Evolutionary conservation across 2,329 filamentous ascomycete genomes (phyloP), one percentile per base, ranked within the genome.

Genomic region (Talaromyces islandicus): DNA sequence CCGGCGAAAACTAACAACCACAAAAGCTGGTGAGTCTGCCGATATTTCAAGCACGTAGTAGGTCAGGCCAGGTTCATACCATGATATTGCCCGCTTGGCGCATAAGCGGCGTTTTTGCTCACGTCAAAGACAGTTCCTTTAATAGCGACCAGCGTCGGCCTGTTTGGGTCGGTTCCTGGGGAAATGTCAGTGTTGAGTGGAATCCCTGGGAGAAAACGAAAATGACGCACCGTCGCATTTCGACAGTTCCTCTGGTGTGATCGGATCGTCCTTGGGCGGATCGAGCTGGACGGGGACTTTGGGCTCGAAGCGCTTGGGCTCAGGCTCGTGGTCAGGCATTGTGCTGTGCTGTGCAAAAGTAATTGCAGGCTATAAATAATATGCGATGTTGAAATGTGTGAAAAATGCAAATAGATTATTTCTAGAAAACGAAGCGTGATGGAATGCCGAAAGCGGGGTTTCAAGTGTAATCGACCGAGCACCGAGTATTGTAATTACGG

Each of bases 111-210:
- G 76, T 97, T 99, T 56, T 88, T 90, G 25, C 86, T 91, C 62
- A 99, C 94, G 71, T 99, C 93, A 71, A 97, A 99, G 57, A 99
- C 88, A 63, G 89, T 91, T 67, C 94, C 93, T 88, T 96, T 85
- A 70, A 88, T 87, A 17, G 83, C 83, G 38, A 87, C 82, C 64
- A 83, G 79, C 5, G 80, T 86, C 12, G 85, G 83, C 60, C 79
- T 81, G 56, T 64, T 74, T 17, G 75, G 64, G 60, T 78, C 72
- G 57, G 69, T 74, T 52, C 74, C 73, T 79, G 58, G 43, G 50
- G 38, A 38, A 3, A 41, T 29, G 29, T 59, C 12, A 32, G 58
- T 9, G 43, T 30, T 32, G 25, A 19, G 32, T n/a, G n/a, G n/a
- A n/a, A n/a, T n/a, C n/a, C n/a, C n/a, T n/a, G n/a, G 35, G 14